Conservation (phyloP, 2,329 filamentous ascomycete genomes). For the Boeremia lycopersici region DNA sequence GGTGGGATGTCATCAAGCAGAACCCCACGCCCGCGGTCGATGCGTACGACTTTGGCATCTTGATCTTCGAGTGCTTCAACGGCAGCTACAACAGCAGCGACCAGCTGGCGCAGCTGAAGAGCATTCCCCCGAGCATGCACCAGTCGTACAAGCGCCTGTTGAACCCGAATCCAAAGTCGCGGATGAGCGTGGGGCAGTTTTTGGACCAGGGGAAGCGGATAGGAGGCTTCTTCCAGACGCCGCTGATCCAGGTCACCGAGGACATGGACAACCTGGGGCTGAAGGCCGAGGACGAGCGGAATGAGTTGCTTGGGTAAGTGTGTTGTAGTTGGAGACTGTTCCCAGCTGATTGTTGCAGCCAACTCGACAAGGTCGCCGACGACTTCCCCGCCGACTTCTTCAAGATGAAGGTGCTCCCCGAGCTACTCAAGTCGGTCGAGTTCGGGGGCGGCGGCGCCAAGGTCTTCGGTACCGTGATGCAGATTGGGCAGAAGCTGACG, state of each 20-base stretch:
- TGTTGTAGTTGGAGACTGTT: not conserved
- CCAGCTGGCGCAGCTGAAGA: constrained; percentile 83
- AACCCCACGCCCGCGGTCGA: constrained; percentile 82
- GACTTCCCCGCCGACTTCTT: constrained; percentile 99
- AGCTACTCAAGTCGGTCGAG: constrained; percentile 97
- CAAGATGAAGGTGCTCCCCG: constrained; percentile 93
- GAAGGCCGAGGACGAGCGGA: constrained; percentile 82
- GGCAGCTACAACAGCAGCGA: constrained; percentile 77
- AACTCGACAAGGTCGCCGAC: constrained; percentile 84
- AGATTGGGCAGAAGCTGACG: constrained; percentile 84
- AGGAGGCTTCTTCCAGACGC: constrained; percentile 90
- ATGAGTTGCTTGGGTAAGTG: constrained; percentile 74
- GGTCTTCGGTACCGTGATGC: constrained; percentile 85
- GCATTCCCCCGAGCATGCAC: constrained; percentile 86
- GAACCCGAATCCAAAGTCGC: constrained; percentile 86
- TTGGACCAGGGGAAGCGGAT: constrained; percentile 83
- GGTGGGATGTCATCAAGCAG: constrained; percentile 91
- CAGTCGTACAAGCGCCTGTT: constrained; percentile 88
- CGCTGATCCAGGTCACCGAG: constrained; percentile 88
- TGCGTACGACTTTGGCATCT: constrained; percentile 81
- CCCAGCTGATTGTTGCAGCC: constrained; percentile 48
- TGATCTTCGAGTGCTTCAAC: constrained; percentile 93
- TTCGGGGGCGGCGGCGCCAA: constrained; percentile 95
- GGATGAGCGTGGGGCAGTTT: constrained; percentile 83
- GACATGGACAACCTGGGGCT: constrained; percentile 91